Percentiles rank a stretch among this genome's conserved stretches.
These are phyloP conservation scores for Penicillium rolfsii DNA, from an alignment of 2,329 filamentous ascomycete species.

Conservation along the genomic window DNA sequence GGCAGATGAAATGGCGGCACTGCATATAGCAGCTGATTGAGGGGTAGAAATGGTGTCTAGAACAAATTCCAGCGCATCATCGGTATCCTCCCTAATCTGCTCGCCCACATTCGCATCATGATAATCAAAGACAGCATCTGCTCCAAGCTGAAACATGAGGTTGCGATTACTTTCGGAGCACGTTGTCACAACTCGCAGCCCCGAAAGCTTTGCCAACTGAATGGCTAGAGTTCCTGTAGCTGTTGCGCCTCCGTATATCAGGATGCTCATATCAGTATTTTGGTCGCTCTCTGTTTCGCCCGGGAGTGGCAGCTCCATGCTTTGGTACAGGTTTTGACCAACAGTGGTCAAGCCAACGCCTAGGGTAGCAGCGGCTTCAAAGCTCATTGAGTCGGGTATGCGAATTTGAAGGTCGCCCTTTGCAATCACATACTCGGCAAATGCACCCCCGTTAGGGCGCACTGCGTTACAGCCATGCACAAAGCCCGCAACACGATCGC, in stretches of 20 bases:
- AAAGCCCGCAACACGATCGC: constrained; percentile 57
- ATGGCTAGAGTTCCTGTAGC: constrained; percentile 44
- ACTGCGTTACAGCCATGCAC: constrained; percentile 50
- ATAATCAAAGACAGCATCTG: constrained; percentile 42
- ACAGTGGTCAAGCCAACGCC: constrained; percentile 57
- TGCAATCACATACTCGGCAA: constrained; percentile 56
- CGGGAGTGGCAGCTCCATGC: constrained; percentile 33
- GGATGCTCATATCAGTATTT: constrained; percentile 14
- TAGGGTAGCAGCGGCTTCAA: constrained; percentile 57
- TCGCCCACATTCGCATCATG: constrained; percentile 29
- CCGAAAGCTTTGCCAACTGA: constrained; percentile 44
- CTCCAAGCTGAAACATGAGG: constrained; percentile 32
- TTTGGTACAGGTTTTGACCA: constrained; percentile 49
- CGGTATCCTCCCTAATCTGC: constrained; percentile 33
- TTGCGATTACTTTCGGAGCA: constrained; percentile 26
- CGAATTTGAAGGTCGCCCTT: constrained; percentile 54
- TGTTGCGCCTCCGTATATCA: constrained; percentile 43
- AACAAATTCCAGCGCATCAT: constrained; percentile 26
- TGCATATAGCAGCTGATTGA: constrained; percentile 26
- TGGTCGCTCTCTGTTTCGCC: constrained; percentile 3
- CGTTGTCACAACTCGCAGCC: constrained; percentile 29
- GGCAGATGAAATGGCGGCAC: constrained; percentile 22
- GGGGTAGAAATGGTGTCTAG: constrained; percentile 28
- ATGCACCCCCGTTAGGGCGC: constrained; percentile 54
- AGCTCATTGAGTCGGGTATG: constrained; percentile 51